Evolutionary conservation across 2,329 filamentous ascomycete genomes (phyloP), one percentile per base, ranked within the genome.

Genomic region (Scolecobasidium constrictum): DNA sequence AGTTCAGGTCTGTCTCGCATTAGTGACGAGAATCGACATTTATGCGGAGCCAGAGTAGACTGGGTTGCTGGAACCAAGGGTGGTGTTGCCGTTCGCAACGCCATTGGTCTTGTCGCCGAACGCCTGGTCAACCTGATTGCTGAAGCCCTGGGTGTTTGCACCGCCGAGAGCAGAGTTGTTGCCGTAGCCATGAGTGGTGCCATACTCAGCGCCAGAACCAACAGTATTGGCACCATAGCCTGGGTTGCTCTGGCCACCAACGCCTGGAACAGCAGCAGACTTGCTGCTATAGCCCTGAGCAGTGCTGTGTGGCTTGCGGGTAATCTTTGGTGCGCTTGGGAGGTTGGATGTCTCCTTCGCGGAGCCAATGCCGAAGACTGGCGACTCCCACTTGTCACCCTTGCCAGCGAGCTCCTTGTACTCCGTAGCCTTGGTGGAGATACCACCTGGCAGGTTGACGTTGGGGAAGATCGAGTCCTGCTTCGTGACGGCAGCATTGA

Each of bases 371-470:
- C 78, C 81, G 69, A 98, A 98, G 55, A 98, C 78, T 7, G 90
- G 86, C 47, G 84, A 93, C 71, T 94, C 83, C 92, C 92, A 98
- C 62, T 79, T 81, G 44, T 94, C 84, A 41, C 92, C 92, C 76
- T 92, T 86, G 51, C 70, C 71, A 6, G 90, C 86, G 45, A 94
- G 73, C 17, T 95, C 78, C 67, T 79, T 86, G 73, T 93, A 96
- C 63, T 94, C 86, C 18, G 86, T 93, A 7, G 90, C 88, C 76
- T 94, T 95, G 67, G 78, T 81, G 52, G 84, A 92, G 60, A 95
- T 90, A 43, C 87, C 88, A 22, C 84, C 84, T 19, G 88, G 87
- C 4, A 98, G 72, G 45, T 80, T 73, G 57, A 98, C 81, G 58
- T 90, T 71, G 56, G 86, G 83, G 80, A 98, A 94, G 50, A 96